Evolutionary conservation across 441 rosid genomes (phyloP), one percentile per base, ranked within the genome.

Genomic region (Biscutella laevigata): DNA sequence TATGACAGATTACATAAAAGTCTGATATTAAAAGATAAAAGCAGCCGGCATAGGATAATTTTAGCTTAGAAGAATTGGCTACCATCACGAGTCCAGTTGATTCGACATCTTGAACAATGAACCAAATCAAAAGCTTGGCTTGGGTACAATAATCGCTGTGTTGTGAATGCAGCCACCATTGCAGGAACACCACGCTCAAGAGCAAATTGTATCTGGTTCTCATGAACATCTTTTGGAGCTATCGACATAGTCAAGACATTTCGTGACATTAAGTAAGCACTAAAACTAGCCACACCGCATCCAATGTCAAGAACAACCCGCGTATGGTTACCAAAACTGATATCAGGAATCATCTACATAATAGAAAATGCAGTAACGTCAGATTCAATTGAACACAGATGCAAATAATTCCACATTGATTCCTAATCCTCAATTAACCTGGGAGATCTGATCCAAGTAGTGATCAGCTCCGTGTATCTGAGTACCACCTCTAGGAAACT

Each of bases 41-140:
- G 2, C 9, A 57, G 35, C 14, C 17, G 33, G 5, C 33, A 43
- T 15, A 11, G 5, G 16, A 42, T 25, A 56, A 3, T 40, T 9
- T 40, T 13, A 6, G 15, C 41, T 29, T 10, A 50, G 37, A 38
- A 22, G 34, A 62, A 21, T 43, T 6, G 41, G 75, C 61, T 86
- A 92, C 99, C 96, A 60, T 84, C 97, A 57, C 91, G 94, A 73
- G 95, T 86, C 99, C 97, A 94, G 51, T 94, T 89, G 75, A 94
- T 84, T 81, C 96, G 80, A 66, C 99, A 94, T 74, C 97, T 79
- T 53, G 97, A 94, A 74, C 97, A 94, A 74, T 94, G 99, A 39
- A 94, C 78, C 69, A 84, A 54, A 67, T 89, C 97, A 77, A 89
- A 94, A 64, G 97, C 95, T 74, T 94, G 97, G 71, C 97, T 94